Evolutionary conservation across 768 basidiomycete species (phyloP), one percentile per base, ranked within the genome.

Genomic region (Suillus brevipes): DNA sequence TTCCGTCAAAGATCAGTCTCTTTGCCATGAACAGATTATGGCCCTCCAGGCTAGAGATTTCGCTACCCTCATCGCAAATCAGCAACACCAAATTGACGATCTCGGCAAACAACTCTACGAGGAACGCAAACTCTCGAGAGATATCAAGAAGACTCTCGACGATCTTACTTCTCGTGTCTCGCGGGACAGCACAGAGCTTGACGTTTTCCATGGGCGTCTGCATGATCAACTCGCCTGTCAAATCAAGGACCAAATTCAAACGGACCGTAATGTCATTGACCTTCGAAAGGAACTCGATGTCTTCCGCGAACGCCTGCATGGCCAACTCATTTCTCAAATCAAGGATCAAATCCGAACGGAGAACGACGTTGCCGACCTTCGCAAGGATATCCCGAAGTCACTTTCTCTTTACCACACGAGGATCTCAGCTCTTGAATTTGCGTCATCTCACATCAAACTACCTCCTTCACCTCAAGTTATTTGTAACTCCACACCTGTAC

Each of bases 241-340:
- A 36, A n/a, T 36, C 12, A 36, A 55, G 12, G 34, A 55, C 18
- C 53, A 55, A 13, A 7, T 13, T 7, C 20, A n/a, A n/a, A n/a
- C 12, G 34, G 53, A 13, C 1, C 31, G 20, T 1, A 3, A 55
- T 13, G 53, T 55, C 6, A 12, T 34, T 34, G 53, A 34, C 31
- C 53, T 55, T 55, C 53, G 53, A 31, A 55, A 55, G 31, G 53
- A 55, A 13, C 53, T 55, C 31, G 53, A 34, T 55, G 20, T 6
- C 31, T 55, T 55, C 31, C 31, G 34, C 53, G 53, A 34, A 34
- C 53, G 31, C 31, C 53, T 55, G 31, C 53, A 55, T 20, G 31
- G 20, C 53, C 53, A 55, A 34, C 53, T 55, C 20, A 20, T 7
- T 31, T 34, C 28, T 34, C 53, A 55, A 34, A 6, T 55, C 10